Evolutionary conservation across 768 basidiomycete species (phyloP).

Genomic region (Lanmaoa rubissima): DNA sequence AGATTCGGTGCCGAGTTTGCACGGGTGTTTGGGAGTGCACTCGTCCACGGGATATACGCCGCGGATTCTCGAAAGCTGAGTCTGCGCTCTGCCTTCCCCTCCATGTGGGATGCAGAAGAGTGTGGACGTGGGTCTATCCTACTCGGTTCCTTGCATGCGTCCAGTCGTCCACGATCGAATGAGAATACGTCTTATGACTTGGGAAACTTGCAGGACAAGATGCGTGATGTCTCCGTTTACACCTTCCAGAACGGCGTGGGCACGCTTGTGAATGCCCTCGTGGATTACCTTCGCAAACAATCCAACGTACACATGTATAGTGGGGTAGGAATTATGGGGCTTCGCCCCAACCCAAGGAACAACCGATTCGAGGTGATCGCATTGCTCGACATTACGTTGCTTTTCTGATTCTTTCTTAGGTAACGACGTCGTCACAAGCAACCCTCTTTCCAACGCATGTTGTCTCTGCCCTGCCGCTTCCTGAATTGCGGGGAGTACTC

Average conservation of each 20-base stretch:
- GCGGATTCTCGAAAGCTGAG: conserved; percentile 76
- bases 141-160: conserved; percentile 46
- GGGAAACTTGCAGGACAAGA: conserved; percentile 45
- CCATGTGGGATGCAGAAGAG: conserved; percentile 68
- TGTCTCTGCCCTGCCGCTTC: conserved; percentile 75
- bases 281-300: conserved; percentile 40
- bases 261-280: conserved; percentile 59
- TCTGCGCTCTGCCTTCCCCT: conserved; percentile 73
- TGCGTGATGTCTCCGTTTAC: conserved; percentile 71
- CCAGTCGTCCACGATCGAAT: conserved; percentile 5
- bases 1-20: conserved; percentile 76
- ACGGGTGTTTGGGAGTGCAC: conserved; percentile 68
- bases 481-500: conserved; percentile 46
- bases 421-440: conserved; percentile 34
- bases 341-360: conserved; percentile 34
- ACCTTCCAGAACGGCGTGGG: conserved; percentile 79
- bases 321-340: conserved; percentile 38
- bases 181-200: conserved; percentile 40
- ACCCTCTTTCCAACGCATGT: conserved; percentile 55
- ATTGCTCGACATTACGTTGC: background rate
- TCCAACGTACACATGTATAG: conserved; percentile 59
- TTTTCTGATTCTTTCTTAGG: conserved; percentile 20
- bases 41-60: conserved; percentile 93
- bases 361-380: conserved; percentile 45
- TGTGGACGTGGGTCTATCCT: conserved; percentile 69